Evolutionary conservation across 1,139 yeast genomes (phyloP).

Genomic region (Yamadazyma trypodendri): DNA sequence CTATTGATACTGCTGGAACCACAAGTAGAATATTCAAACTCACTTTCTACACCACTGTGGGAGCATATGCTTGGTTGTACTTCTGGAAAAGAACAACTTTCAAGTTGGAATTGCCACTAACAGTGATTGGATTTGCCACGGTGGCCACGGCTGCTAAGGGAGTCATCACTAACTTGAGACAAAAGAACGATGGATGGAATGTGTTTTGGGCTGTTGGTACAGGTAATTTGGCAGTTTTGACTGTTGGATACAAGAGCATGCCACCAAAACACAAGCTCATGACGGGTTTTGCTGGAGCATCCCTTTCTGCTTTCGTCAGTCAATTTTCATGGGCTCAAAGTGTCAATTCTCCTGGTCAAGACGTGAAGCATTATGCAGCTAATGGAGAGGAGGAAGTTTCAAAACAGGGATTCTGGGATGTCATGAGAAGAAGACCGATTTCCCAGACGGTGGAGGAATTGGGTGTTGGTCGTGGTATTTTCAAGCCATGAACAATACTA

Average conservation of each 20-base stretch:
- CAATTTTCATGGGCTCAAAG: constrained; percentile 47
- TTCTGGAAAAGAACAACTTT: constrained; percentile 49
- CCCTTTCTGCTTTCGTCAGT: constrained; percentile 38
- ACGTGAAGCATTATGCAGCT: constrained; percentile 35
- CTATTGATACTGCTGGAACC: constrained; percentile 44
- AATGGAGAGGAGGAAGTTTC: constrained; percentile 29
- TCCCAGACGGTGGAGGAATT: constrained; percentile 76
- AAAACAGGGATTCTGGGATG: constrained; percentile 80
- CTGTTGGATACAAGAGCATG: constrained; percentile 42
- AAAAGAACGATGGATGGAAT: constrained; percentile 52
- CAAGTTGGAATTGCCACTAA: constrained; percentile 41
- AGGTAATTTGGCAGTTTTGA: constrained; percentile 42
- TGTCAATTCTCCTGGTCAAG: constrained; percentile 38
- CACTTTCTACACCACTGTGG: constrained; percentile 45
- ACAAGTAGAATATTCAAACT: constrained; percentile 41
- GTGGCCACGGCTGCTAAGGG: constrained; percentile 44
- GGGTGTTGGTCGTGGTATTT: constrained; percentile 65
- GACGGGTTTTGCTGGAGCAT: constrained; percentile 44
- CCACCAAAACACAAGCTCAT: constrained; percentile 44
- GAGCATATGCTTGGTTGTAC: constrained; percentile 50
- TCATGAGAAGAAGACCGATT: constrained; percentile 77
- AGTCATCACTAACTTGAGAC: constrained; percentile 44
- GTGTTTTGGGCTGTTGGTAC: constrained; percentile 45
- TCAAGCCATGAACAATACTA: constrained; percentile 23
- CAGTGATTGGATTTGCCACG: constrained; percentile 43